Base-by-base conservation (phyloP, 1,139 yeast genomes). In the Yamadazyma membranifaciens region DNA sequence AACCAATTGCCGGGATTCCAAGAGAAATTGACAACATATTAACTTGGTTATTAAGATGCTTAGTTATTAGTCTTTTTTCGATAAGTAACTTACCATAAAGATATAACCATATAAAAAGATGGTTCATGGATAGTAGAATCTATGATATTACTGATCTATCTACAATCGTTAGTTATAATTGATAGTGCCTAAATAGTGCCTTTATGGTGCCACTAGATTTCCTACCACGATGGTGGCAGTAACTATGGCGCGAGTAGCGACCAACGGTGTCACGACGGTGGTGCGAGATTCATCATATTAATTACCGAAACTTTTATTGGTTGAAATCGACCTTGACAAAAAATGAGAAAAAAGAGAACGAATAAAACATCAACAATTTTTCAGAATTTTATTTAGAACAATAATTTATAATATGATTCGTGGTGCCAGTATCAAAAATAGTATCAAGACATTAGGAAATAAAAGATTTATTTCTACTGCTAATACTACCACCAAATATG, bases 381-480 rank as follows among this genome's bases (percentile, higher is more conserved):
- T 37, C 36, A 36, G 33, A 11, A 20, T 20, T 20, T 20, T 20
- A 20, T 20, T 26, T 25, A 16, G 12, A 27, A 9, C 14, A 28
- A 17, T n/a, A 14, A 36, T 20, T 27, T 32, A 30, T 20, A 40
- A 16, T 13, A 50, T 50, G 54, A 48, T 50, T 49, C 52, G 54
- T 49, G 52, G 53, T 39, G 26, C 47, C 27, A 47, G 41, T 42
- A 40, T 47, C 33, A 47, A 46, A 33, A 41, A 39, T 29, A 37
- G 41, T 25, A 40, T 44, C 27, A 49, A 49, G 31, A 38, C 46
- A 10, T 39, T 48, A 31, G 46, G 40, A 41, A 67, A 75, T 43
- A 78, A 77, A 63, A 79, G 83, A 64, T 65, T 74, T 51, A 69
- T 75, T 51, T 70, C 87, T 51, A 78, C 87, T 47, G 71, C 80